phyloP scores from a whole-genome alignment of 768 basidiomycete genomes.

The Lentinula aciculospora region DNA sequence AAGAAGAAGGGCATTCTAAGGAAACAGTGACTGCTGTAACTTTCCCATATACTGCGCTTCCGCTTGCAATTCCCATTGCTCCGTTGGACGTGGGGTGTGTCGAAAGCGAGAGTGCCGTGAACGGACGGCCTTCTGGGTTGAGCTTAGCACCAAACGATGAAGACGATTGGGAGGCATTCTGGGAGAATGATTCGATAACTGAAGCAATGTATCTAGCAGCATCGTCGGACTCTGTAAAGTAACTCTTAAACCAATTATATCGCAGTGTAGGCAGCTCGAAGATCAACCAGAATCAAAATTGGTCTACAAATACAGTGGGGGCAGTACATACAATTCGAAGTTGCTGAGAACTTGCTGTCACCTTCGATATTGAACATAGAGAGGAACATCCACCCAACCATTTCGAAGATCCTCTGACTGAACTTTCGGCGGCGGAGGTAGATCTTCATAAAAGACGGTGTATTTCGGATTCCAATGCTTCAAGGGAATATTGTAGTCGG shows the following conservation, averaged over 20 bases:
- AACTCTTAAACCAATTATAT: too few relatives aligned
- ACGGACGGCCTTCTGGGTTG: slow-evolving; percentile 17
- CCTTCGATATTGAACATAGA: neutral
- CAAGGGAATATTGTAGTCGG: neutral
- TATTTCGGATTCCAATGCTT: neutral
- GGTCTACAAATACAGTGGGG: too few relatives aligned
- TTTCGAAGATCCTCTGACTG: neutral
- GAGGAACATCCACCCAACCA: slow-evolving; percentile 5
- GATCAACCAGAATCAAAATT: too few relatives aligned
- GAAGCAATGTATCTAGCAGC: slow-evolving; percentile 25
- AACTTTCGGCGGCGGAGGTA: neutral
- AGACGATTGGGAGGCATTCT: slow-evolving; percentile 47
- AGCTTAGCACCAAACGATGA: slow-evolving; percentile 9
- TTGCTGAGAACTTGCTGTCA: neutral
- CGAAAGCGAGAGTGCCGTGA: slow-evolving; percentile 16
- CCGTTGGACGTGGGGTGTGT: slow-evolving; percentile 30
- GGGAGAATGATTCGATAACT: slow-evolving; percentile 34
- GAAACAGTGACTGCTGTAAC: slow-evolving; percentile 1
- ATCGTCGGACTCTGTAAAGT: neutral
- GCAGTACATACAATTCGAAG: too few relatives aligned
- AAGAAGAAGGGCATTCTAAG: slow-evolving; percentile 11
- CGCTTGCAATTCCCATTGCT: slow-evolving; percentile 13
- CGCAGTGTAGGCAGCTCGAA: too few relatives aligned
- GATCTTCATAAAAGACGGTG: neutral
- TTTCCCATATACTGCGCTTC: slow-evolving; percentile 9